phyloP scores from a whole-genome alignment of 202 grass and related monocot genomes.

The Dendrocalamus latiflorus region DNA sequence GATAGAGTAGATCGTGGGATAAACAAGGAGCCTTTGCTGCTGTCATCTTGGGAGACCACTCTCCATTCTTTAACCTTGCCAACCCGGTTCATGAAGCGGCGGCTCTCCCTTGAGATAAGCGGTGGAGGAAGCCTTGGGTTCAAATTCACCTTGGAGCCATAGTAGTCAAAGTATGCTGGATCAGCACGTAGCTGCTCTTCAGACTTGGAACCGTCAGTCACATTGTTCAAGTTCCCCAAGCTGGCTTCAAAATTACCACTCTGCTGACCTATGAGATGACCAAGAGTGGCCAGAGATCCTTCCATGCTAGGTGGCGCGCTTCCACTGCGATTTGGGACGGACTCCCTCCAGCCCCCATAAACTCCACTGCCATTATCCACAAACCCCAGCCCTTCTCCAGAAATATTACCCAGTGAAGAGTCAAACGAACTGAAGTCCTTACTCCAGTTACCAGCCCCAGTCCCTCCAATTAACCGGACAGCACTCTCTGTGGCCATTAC shows the following conservation, averaged over 20 bases:
- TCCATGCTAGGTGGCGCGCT: constrained; percentile 97
- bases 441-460: constrained; percentile 60
- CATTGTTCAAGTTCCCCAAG: constrained; percentile 36
- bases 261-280: constrained; percentile 48
- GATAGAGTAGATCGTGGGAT: constrained; percentile 62
- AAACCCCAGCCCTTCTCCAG: constrained; percentile 64
- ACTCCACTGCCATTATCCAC: constrained; percentile 47
- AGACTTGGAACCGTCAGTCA: constrained; percentile 36
- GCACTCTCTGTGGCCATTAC: constrained; percentile 87
- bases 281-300: constrained; percentile 73
- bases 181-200: constrained; percentile 77
- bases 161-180: constrained; percentile 86
- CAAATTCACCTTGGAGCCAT: constrained; percentile 84
- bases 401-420: constrained; percentile 41
- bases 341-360: constrained; percentile 54
- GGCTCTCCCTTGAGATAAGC: constrained; percentile 73
- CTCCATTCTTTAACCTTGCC: constrained; percentile 59
- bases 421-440: constrained; percentile 42
- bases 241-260: constrained; percentile 42
- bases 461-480: constrained; percentile 60
- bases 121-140: constrained; percentile 98
- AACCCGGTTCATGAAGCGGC: constrained; percentile 64
- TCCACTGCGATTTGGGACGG: constrained; percentile 74
- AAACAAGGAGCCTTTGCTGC: constrained; percentile 51
- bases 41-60: constrained; percentile 60